Percentiles rank a stretch among this genome's conserved stretches.
Conservation (phyloP, 176 grass and related monocot species). For the Microstegium vimineum region DNA sequence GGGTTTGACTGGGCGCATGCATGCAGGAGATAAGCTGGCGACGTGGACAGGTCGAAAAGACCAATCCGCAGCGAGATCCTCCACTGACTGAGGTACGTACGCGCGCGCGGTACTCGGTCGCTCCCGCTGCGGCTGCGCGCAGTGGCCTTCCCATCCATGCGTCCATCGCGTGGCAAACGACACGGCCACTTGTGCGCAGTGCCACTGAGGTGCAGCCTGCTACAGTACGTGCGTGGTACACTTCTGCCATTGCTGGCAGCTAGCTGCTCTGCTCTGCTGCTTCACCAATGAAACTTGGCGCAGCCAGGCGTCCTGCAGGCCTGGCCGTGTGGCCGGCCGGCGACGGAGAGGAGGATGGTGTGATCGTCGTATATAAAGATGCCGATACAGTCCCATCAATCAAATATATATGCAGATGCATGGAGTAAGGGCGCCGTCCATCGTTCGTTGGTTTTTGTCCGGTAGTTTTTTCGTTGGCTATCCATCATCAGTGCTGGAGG, state of each 20-base stretch:
- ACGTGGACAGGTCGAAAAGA: slow-evolving; percentile 51
- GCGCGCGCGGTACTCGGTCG: neutral
- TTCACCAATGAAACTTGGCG: slow-evolving; percentile 8
- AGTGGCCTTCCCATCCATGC: slow-evolving; percentile 6
- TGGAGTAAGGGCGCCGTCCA: neutral
- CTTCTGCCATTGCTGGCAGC: neutral
- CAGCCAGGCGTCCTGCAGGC: neutral
- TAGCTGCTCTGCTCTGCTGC: no score
- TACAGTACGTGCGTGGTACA: neutral
- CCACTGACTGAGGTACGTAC: neutral
- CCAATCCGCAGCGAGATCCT: slow-evolving; percentile 54
- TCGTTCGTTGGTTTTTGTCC: slow-evolving; percentile 11
- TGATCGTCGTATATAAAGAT: slow-evolving; percentile 9
- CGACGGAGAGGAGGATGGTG: neutral
- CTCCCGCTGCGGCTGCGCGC: no score
- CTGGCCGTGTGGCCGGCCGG: neutral
- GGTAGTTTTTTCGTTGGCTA: neutral
- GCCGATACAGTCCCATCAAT: slow-evolving; percentile 36
- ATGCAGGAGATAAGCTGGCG: slow-evolving; percentile 44
- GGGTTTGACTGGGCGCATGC: slow-evolving; percentile 33
- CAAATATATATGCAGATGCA: neutral
- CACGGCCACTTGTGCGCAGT: slow-evolving; percentile 22
- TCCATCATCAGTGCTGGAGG: neutral
- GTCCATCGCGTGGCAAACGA: neutral
- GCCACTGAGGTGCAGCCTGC: neutral